Evolutionary conservation across 495 filamentous ascomycete species (phyloP).

Genomic region (Penicillium coffeae): DNA sequence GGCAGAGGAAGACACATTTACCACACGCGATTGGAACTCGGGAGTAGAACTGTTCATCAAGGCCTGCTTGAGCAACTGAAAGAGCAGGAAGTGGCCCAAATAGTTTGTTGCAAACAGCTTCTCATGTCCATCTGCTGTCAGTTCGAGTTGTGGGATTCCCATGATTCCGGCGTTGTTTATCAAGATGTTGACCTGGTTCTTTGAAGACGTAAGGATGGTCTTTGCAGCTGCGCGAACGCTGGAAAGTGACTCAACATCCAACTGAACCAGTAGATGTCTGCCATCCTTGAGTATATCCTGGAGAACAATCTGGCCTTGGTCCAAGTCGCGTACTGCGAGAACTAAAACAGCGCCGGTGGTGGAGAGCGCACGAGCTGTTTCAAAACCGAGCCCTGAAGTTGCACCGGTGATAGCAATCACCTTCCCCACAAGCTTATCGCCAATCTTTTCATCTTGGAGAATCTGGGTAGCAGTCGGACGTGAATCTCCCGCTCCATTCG

Average conservation of each 20-base stretch:
- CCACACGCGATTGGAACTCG: conserved; percentile 38
- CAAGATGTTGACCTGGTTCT: conserved; percentile 39
- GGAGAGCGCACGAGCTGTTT: background rate
- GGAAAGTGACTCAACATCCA: conserved; percentile 42
- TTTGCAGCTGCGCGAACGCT: conserved; percentile 38
- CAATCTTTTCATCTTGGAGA: background rate
- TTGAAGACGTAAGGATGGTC: conserved; percentile 25
- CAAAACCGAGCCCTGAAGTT: background rate
- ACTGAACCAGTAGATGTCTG: too few relatives aligned
- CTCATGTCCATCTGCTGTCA: conserved; percentile 43
- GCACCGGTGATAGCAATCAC: background rate
- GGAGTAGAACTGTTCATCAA: conserved; percentile 35
- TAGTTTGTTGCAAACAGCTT: conserved; percentile 47
- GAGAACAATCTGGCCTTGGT: too few relatives aligned
- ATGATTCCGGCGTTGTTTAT: conserved; percentile 49
- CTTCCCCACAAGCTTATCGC: background rate
- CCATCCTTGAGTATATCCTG: too few relatives aligned
- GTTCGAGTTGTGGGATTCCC: conserved; percentile 32
- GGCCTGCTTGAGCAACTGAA: conserved; percentile 40
- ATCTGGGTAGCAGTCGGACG: background rate
- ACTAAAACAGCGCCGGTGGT: background rate
- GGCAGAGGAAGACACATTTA: conserved; percentile 34
- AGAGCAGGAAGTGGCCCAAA: conserved; percentile 48
- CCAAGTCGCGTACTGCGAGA: background rate
- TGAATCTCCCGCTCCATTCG: too few relatives aligned